phyloP scores from a whole-genome alignment of 345 rosid species.

The Pistacia integerrima region DNA sequence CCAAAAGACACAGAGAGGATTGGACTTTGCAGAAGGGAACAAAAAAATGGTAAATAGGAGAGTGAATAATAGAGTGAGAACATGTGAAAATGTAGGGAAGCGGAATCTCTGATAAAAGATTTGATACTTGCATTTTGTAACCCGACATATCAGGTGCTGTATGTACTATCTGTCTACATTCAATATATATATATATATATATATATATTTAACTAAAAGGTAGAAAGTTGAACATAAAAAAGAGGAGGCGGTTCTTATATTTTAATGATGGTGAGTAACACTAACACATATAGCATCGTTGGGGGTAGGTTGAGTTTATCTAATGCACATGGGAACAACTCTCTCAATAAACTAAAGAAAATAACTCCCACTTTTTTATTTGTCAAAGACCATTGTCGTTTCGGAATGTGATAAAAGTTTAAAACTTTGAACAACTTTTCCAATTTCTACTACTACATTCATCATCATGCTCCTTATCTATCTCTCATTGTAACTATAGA shows the following conservation, averaged over 20 bases:
- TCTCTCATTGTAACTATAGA: no score
- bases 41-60: no score
- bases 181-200: neutral
- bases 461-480: neutral
- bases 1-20: no score
- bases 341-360: neutral
- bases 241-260: no score
- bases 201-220: no score
- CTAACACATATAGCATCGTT: no score
- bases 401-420: neutral
- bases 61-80: neutral
- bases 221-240: no score
- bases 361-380: neutral
- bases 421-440: neutral
- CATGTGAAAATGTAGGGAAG: constrained; percentile 8
- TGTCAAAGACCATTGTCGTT: neutral
- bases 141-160: neutral
- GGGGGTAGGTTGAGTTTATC: no score
- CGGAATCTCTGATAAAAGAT: neutral
- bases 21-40: no score
- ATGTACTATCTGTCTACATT: neutral
- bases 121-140: no score
- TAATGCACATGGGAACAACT: constrained; percentile 6
- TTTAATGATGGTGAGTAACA: no score
- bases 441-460: neutral